Base-by-base conservation (phyloP, 345 rosid species). In the Salix koriyanagi region DNA sequence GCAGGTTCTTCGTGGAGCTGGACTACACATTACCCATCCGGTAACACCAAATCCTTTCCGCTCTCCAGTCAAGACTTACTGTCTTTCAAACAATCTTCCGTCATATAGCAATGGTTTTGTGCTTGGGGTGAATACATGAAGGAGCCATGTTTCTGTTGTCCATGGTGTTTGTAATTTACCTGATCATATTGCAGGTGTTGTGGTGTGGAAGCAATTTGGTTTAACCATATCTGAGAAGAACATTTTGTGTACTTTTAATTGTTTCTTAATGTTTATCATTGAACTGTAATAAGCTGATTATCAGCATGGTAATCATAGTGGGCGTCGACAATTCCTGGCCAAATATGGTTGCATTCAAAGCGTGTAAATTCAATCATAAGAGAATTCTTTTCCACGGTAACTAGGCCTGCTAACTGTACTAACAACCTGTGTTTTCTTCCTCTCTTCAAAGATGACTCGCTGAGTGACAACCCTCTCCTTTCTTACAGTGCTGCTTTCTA, bases 81-180 rank as follows among this genome's bases (percentile, higher is more conserved):
- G 77, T 16, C 44, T 64, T 73, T 84, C 85, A 0, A 69, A 69
- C 82, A 86, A 84, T 68, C 85, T 86, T 73, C 87, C 87, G 73
- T 82, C 77, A 5, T 86, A 79, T 79, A 84, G 87, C 78, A 86
- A 82, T 25, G 87, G 84, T 48, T 84, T 84, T 80, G 79, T 86
- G 75, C 81, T 84, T 56, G 86, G 87, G 36, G 81, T 82, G 69
- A 86, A 84, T 73, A 80, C 86, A 39, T 82, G 79, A 78, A 42
- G 56, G 19, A 60, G 21, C 34, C 50, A 14, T 26, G 66, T 37
- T 37, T 60, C 34, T 36, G 52, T 26, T 28, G 26, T 50, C 18
- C 5, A 7, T 39, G 37, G 28, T 28, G 9, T 21, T 9, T 28
- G 61, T 41, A 0, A 41, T 41, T 41, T 41, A 42, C 46, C 14